Evolutionary conservation across 805 yeast species (phyloP).

Genomic region (Lachancea meyersii): DNA sequence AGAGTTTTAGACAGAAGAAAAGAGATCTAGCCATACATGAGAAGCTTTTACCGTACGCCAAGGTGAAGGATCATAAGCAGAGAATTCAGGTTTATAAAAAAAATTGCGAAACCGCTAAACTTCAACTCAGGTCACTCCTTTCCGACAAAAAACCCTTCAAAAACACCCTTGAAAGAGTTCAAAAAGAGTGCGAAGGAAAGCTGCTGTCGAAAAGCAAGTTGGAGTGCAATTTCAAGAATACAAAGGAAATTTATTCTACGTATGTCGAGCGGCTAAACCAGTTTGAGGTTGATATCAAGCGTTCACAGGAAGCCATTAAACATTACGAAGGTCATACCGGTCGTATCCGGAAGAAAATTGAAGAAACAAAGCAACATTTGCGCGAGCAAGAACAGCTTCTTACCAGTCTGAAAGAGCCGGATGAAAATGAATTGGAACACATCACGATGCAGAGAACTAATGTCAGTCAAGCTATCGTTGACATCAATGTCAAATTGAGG

Average conservation of each 20-base stretch:
- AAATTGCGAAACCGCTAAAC: constrained; percentile 26
- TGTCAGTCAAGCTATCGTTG: constrained; percentile 17
- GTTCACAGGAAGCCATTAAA: constrained; percentile 15
- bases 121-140: constrained; percentile 22
- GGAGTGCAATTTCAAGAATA: constrained; percentile 10
- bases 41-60: constrained; percentile 44
- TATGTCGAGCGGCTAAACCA: constrained; percentile 16
- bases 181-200: constrained; percentile 19
- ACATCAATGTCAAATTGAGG: constrained; percentile 27
- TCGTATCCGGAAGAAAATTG: constrained; percentile 15
- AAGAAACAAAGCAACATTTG: constrained; percentile 12
- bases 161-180: constrained; percentile 25
- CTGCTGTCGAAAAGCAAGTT: constrained; percentile 30
- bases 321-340: constrained; percentile 20
- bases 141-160: constrained; percentile 25
- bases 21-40: constrained; percentile 43
- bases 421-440: constrained; percentile 13
- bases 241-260: constrained; percentile 6
- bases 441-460: constrained; percentile 20
- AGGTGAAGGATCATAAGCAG: constrained; percentile 36
- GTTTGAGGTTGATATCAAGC: constrained; percentile 14
- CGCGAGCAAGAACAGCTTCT: background rate
- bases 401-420: constrained; percentile 14
- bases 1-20: constrained; percentile 43
- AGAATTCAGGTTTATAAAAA: constrained; percentile 26